phyloP scores from a whole-genome alignment of 148 eudicot genomes.

The Rheum nobile region DNA sequence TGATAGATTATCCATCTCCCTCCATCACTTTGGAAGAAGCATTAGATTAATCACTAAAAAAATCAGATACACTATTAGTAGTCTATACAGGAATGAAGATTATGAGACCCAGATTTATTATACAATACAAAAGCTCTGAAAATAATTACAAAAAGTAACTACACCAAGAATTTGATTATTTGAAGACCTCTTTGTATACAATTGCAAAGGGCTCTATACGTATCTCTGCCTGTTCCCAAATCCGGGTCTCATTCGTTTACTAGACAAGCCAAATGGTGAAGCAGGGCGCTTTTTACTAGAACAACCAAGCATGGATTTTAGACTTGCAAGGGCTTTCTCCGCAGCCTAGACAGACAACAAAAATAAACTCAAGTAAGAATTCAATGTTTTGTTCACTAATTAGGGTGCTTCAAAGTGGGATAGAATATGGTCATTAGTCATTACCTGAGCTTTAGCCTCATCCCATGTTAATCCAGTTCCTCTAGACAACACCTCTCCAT shows the following conservation, averaged over 20 bases:
- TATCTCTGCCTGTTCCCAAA: conserved; percentile 18
- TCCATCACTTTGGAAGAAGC: background rate
- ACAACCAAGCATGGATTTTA: conserved; percentile 47
- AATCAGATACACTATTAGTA: background rate
- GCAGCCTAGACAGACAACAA: conserved; percentile 49
- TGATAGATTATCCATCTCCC: too few relatives aligned
- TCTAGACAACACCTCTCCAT: conserved; percentile 70
- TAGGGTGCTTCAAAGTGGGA: background rate
- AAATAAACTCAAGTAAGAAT: background rate
- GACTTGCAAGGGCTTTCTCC: conserved; percentile 51
- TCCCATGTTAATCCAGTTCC: conserved; percentile 75
- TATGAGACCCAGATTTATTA: background rate
- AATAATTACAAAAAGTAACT: background rate
- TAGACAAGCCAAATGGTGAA: conserved; percentile 45
- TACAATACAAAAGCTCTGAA: background rate
- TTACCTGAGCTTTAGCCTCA: conserved; percentile 72
- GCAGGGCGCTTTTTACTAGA: conserved; percentile 41
- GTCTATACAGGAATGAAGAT: background rate
- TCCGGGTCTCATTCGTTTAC: conserved; percentile 53
- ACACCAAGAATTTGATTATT: background rate
- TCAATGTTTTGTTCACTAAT: background rate
- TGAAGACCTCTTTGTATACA: background rate
- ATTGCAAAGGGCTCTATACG: background rate
- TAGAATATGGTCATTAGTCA: background rate
- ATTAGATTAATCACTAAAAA: background rate